A percentile compares a stretch with the other conserved stretches of the same genome.
Conservation (phyloP, 805 yeast genomes). For the Starmerella bombicola region DNA sequence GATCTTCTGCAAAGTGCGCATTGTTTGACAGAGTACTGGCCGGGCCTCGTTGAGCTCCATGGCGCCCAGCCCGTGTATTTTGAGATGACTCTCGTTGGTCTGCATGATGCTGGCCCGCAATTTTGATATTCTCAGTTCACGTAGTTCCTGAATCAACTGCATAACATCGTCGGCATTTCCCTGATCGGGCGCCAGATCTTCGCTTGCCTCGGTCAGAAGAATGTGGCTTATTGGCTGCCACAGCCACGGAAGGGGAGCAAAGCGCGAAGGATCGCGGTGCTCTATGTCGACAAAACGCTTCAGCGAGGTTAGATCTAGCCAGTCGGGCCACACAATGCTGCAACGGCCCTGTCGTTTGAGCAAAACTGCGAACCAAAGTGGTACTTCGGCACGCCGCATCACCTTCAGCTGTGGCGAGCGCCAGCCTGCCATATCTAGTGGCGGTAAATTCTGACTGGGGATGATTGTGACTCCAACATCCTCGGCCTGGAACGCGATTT, state of each 20-base stretch:
- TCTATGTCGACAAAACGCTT: slow-evolving; percentile 56
- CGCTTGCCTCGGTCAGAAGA: slow-evolving; percentile 55
- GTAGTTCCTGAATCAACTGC: slow-evolving; percentile 62
- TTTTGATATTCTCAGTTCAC: slow-evolving; percentile 72
- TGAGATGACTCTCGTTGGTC: slow-evolving; percentile 71
- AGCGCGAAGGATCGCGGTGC: slow-evolving; percentile 41
- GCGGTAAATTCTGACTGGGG: slow-evolving; percentile 63
- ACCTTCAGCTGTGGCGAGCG: slow-evolving; percentile 49
- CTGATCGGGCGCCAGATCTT: slow-evolving; percentile 42
- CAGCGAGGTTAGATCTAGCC: slow-evolving; percentile 53
- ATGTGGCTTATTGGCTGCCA: slow-evolving; percentile 78
- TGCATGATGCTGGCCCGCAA: slow-evolving; percentile 66
- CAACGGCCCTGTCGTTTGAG: slow-evolving; percentile 78
- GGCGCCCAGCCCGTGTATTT: slow-evolving; percentile 66
- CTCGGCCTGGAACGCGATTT: slow-evolving; percentile 75
- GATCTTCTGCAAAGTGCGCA: slow-evolving; percentile 61
- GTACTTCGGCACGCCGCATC: slow-evolving; percentile 55
- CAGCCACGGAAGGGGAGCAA: slow-evolving; percentile 58
- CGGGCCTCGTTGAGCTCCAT: slow-evolving; percentile 81
- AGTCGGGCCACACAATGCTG: slow-evolving; percentile 69
- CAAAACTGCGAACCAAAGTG: slow-evolving; percentile 78
- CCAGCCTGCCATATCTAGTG: slow-evolving; percentile 54
- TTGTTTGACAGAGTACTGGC: slow-evolving; percentile 65
- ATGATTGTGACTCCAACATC: slow-evolving; percentile 58
- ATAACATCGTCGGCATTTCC: slow-evolving; percentile 63